phyloP scores from a whole-genome alignment of 108 stramenopile species.

The Nitzschia sp. region DNA sequence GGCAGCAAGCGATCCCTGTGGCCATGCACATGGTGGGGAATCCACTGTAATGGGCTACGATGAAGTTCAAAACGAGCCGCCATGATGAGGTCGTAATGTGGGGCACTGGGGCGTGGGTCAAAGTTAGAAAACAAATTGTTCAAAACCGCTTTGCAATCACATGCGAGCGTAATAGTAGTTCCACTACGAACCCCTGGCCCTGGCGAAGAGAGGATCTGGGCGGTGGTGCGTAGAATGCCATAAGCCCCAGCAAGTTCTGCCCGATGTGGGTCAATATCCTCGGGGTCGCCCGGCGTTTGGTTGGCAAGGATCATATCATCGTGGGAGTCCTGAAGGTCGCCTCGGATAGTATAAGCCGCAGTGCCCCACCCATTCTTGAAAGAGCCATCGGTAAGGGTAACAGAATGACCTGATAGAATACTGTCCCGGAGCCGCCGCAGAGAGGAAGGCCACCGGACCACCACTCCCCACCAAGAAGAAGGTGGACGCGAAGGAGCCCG shows the following conservation, averaged over 20 bases:
- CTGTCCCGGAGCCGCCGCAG: neutral
- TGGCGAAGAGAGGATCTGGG: neutral
- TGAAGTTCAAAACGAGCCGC: too few relatives aligned
- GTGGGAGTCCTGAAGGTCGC: too few relatives aligned
- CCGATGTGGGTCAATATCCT: neutral
- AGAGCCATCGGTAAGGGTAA: neutral
- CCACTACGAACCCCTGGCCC: neutral
- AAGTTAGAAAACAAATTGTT: too few relatives aligned
- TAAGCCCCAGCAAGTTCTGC: constrained; percentile 7
- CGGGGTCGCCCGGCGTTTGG: neutral
- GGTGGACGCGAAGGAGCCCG: too few relatives aligned
- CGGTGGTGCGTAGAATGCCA: too few relatives aligned
- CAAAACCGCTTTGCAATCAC: neutral
- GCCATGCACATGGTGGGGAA: too few relatives aligned
- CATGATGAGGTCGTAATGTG: too few relatives aligned
- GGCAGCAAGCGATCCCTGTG: too few relatives aligned
- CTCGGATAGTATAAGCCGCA: neutral
- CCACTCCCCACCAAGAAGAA: neutral
- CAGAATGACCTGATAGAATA: neutral
- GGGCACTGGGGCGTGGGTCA: too few relatives aligned
- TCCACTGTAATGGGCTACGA: too few relatives aligned
- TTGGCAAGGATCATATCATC: neutral
- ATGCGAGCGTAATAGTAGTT: neutral
- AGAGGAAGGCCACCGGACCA: neutral
- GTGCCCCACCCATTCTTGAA: neutral